These are phyloP conservation scores for Didymosphaeria variabile DNA, from an alignment of 2,329 filamentous ascomycete species.

Conservation along the genomic window DNA sequence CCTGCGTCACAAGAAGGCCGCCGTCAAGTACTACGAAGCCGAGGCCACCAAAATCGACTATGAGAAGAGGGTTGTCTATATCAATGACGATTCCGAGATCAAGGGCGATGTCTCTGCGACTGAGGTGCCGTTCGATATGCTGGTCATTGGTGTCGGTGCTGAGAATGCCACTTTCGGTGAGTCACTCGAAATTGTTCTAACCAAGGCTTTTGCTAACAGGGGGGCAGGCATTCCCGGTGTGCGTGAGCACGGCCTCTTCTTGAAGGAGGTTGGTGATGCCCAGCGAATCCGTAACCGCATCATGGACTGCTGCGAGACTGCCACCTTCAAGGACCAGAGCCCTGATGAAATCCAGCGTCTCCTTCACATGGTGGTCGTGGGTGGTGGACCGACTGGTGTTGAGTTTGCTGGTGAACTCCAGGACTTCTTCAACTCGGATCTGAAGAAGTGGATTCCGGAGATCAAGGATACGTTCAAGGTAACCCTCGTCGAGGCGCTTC, in stretches of 20 bases:
- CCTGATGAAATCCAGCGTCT: slow-evolving; percentile 90
- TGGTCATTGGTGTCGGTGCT: slow-evolving; percentile 95
- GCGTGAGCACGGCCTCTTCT: slow-evolving; percentile 92
- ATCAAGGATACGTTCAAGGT: slow-evolving; percentile 96
- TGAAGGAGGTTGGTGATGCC: slow-evolving; percentile 97
- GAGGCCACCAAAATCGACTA: slow-evolving; percentile 96
- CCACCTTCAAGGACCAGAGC: slow-evolving; percentile 95
- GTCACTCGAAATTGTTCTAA: slow-evolving; percentile 29
- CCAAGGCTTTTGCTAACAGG: slow-evolving; percentile 26
- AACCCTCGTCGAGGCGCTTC: slow-evolving; percentile 94
- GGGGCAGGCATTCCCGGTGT: slow-evolving; percentile 82
- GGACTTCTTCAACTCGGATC: slow-evolving; percentile 98
- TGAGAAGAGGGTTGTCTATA: slow-evolving; percentile 85
- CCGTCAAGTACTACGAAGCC: slow-evolving; percentile 97
- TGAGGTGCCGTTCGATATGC: slow-evolving; percentile 96
- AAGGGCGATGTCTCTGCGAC: slow-evolving; percentile 83
- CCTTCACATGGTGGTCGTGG: slow-evolving; percentile 90
- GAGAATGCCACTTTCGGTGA: slow-evolving; percentile 97
- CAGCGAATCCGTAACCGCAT: slow-evolving; percentile 97
- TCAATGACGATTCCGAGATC: slow-evolving; percentile 92
- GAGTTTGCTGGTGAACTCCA: slow-evolving; percentile 98
- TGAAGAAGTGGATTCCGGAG: slow-evolving; percentile 97
- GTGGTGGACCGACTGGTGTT: slow-evolving; percentile 94
- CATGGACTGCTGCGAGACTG: slow-evolving; percentile 99
- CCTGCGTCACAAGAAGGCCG: slow-evolving; percentile 90